Evolutionary conservation across 1,139 yeast genomes (phyloP).

Genomic region (Sugiyamaella neomexicana): DNA sequence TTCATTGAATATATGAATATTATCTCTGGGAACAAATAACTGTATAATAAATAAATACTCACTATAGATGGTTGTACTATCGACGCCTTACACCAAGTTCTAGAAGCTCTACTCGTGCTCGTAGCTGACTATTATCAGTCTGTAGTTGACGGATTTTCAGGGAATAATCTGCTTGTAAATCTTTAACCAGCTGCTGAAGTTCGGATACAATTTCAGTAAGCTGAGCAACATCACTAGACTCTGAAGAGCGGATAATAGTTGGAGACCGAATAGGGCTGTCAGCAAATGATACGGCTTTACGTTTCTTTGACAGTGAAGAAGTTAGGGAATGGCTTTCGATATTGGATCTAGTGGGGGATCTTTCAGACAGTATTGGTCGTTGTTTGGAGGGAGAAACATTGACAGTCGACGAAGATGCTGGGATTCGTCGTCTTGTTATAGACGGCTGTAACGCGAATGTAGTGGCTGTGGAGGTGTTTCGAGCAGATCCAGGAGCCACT

Average conservation of each 20-base stretch:
- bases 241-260: neutral
- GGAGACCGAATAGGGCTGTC: neutral
- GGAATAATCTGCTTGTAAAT: slow-evolving; percentile 14
- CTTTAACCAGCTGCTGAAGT: slow-evolving; percentile 17
- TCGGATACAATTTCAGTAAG: slow-evolving; percentile 15
- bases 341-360: slow-evolving; percentile 8
- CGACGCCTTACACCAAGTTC: neutral
- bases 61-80: neutral
- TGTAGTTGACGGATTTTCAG: slow-evolving; percentile 15
- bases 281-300: slow-evolving; percentile 18
- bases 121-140: slow-evolving; percentile 11
- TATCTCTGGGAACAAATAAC: too few species aligned
- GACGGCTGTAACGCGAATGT: neutral
- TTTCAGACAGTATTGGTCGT: slow-evolving; percentile 1
- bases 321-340: neutral
- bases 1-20: too few species aligned
- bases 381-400: neutral
- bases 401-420: neutral
- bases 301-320: slow-evolving; percentile 4
- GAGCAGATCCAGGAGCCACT: slow-evolving; percentile 3
- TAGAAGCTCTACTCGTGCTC: slow-evolving; percentile 1
- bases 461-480: neutral
- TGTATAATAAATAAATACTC: neutral
- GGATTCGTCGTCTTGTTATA: slow-evolving; percentile 6
- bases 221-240: neutral